These are phyloP conservation scores for Penicillium sumatraense DNA, from an alignment of 2,329 filamentous ascomycete genomes.

Conservation along the genomic window DNA sequence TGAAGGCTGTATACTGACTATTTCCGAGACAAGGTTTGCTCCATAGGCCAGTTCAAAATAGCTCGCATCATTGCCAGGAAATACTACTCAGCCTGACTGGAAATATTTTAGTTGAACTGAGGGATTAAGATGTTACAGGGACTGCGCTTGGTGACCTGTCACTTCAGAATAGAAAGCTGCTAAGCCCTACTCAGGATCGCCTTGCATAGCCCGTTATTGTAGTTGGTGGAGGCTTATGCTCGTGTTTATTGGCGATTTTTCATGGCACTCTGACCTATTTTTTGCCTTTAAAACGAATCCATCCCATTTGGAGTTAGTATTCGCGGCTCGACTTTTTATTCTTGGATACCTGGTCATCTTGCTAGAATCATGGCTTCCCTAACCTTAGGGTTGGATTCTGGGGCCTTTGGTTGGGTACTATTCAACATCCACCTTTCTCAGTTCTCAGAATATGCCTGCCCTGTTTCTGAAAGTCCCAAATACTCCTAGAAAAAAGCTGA, in stretches of 20 bases:
- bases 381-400: too few relatives aligned
- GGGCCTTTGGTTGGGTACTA: not conserved
- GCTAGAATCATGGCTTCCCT: too few relatives aligned
- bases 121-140: not conserved
- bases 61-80: not conserved
- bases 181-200: not conserved
- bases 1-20: not conserved
- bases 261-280: too few relatives aligned
- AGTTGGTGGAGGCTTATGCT: not conserved
- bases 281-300: too few relatives aligned
- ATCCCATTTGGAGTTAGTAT: too few relatives aligned
- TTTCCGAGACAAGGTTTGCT: not conserved
- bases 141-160: not conserved
- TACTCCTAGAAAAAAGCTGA: too few relatives aligned
- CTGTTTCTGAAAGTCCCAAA: too few relatives aligned
- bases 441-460: not conserved
- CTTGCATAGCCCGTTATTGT: not conserved
- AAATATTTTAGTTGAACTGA: not conserved
- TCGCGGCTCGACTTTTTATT: not conserved
- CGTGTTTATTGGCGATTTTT: too few relatives aligned
- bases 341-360: not conserved
- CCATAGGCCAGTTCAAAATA: conserved; percentile 2
- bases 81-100: not conserved
- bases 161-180: not conserved
- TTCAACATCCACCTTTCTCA: not conserved